Evolutionary conservation across 805 yeast genomes (phyloP), one percentile per base, ranked within the genome.

Genomic region (Candida railenensis): DNA sequence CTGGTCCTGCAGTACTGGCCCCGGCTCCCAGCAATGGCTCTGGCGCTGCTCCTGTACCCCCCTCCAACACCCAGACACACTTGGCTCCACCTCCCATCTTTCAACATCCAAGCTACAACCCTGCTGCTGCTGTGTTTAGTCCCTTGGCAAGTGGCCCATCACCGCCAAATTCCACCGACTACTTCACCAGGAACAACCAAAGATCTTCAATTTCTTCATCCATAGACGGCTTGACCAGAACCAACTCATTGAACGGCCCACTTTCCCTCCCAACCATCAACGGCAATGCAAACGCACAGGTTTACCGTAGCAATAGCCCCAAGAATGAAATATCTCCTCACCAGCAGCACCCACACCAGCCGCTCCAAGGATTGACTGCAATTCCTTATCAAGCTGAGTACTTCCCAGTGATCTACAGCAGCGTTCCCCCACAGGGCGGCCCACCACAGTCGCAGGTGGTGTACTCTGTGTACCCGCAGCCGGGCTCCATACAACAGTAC

Each of bases 221-320:
- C 5, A 32, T 40, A n/a, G 43, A 40, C 15, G 19, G 43, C 22
- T 19, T 40, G 14, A 40, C 43, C 14, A 8, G 43, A 20, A 40
- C 43, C n/a, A 40, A 40, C 36, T 40, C 43, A 9, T 11, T 21
- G 15, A 40, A 32, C 36, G 43, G 43, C 7, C 43, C 43, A n/a
- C 43, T 40, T 20, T 19, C 43, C 20, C 12, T 40, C 18, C 34
- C 37, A 12, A 22, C 34, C 15, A 40, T 32, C 4, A 18, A 32
- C 22, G 30, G 30, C 30, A 25, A 25, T 25, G 30, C 11, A 11
- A 25, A 32, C n/a, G 16, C 43, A 25, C 15, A n/a, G 34, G 22
- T 12, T 15, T 32, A 32, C 37, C 30, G 30, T 11, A 25, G 11
- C 30, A 25, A 11, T 11, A 40, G 37, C 19, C 43, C 43, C 21